A percentile compares a stretch with the other conserved stretches of the same genome.
These are phyloP conservation scores for Nyctanthes arbortristis DNA, from an alignment of 257 asterid species.

Conservation along the genomic window DNA sequence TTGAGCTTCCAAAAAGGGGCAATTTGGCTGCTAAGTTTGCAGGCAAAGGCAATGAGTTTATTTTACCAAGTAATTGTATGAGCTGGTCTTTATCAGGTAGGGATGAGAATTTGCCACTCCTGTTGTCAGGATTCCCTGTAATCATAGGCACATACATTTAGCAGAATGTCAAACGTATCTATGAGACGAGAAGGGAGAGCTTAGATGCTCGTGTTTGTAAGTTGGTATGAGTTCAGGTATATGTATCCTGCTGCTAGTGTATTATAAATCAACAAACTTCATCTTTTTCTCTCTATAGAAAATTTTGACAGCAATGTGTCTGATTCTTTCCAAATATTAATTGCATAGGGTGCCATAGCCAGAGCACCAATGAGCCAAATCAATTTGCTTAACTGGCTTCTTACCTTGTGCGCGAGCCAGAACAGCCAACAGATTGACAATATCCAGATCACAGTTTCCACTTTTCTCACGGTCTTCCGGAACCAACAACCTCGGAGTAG, in stretches of 20 bases:
- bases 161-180: slow-evolving; percentile 1
- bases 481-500: slow-evolving; percentile 37
- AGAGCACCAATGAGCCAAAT: background rate
- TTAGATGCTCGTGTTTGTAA: slow-evolving; percentile 1
- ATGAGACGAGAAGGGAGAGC: background rate
- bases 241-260: background rate
- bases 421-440: slow-evolving; percentile 60
- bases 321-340: too few relatives aligned
- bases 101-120: slow-evolving; percentile 34
- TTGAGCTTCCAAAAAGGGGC: slow-evolving; percentile 34
- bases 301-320: background rate
- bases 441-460: slow-evolving; percentile 46
- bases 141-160: slow-evolving; percentile 16
- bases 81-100: slow-evolving; percentile 64
- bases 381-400: background rate
- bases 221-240: background rate
- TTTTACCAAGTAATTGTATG: slow-evolving; percentile 59
- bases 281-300: background rate
- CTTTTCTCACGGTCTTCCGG: slow-evolving; percentile 43
- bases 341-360: background rate
- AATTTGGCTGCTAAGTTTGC: slow-evolving; percentile 43
- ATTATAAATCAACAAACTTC: background rate
- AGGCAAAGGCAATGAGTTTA: slow-evolving; percentile 66
- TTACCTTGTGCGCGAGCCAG: slow-evolving; percentile 73
- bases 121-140: slow-evolving; percentile 54